Percentiles rank a stretch among this genome's conserved stretches.
These are phyloP conservation scores for Barnettozyma salicaria DNA, from an alignment of 805 yeast species.

Conservation along the genomic window DNA sequence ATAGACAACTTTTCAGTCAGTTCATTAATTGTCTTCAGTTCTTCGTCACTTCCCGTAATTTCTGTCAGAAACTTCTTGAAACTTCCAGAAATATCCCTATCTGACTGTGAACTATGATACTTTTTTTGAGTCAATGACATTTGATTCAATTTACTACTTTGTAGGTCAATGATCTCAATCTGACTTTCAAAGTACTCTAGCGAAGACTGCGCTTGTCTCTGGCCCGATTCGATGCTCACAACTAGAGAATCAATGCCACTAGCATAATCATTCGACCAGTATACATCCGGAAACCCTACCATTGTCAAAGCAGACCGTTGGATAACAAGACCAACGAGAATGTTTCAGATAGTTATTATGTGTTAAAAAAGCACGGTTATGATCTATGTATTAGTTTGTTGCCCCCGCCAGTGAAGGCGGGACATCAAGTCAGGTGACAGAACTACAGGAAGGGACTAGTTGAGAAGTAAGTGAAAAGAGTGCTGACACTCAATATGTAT, in stretches of 20 bases:
- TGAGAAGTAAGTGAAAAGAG: too few species aligned
- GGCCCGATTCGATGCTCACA: constrained; percentile 18
- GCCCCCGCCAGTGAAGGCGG: too few species aligned
- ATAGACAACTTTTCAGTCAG: constrained; percentile 8
- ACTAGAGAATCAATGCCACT: constrained; percentile 26
- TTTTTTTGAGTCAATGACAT: constrained; percentile 8
- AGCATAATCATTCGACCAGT: constrained; percentile 30
- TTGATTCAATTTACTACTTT: constrained; percentile 12
- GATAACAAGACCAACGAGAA: too few species aligned
- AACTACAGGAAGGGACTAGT: too few species aligned
- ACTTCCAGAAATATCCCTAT: not conserved
- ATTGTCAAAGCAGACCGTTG: too few species aligned
- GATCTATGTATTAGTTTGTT: too few species aligned
- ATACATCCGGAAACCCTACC: constrained; percentile 16
- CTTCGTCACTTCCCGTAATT: constrained; percentile 3
- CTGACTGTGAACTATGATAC: constrained; percentile 4
- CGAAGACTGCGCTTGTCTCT: constrained; percentile 12
- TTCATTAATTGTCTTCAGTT: constrained; percentile 6
- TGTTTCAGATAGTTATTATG: too few species aligned
- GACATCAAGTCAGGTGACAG: too few species aligned
- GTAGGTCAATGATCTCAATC: constrained; percentile 14
- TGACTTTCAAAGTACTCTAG: constrained; percentile 20
- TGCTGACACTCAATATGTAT: too few species aligned
- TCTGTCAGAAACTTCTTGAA: constrained; percentile 1
- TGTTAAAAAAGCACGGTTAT: too few species aligned